phyloP scores from a whole-genome alignment of 1,284 basidiomycete species.

The Cutaneotrichosporon cutaneum region DNA sequence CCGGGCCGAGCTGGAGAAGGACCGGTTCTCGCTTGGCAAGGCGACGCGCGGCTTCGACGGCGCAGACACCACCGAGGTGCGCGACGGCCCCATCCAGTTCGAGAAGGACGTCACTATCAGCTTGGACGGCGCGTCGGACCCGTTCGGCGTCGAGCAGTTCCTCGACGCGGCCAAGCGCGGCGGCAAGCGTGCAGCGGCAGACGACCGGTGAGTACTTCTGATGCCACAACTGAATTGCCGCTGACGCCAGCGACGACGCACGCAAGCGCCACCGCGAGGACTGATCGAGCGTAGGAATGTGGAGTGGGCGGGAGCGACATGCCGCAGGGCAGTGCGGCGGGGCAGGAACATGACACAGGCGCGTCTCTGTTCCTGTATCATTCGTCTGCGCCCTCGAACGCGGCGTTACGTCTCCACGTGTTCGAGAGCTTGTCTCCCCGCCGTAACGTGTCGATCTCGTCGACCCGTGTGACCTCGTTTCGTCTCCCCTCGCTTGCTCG shows the following conservation, averaged over 20 bases:
- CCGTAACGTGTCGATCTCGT: no score
- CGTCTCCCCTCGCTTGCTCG: not conserved
- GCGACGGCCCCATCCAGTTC: conserved; percentile 96
- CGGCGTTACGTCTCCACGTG: not conserved
- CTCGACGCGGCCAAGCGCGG: conserved; percentile 95
- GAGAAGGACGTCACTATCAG: conserved; percentile 79
- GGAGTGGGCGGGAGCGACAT: not conserved
- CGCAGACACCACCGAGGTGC: conserved; percentile 63
- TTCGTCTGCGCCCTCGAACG: not conserved
- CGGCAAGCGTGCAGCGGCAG: conserved; percentile 69
- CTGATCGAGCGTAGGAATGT: not conserved
- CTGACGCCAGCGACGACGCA: conserved; percentile 22
- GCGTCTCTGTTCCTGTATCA: conserved; percentile 1
- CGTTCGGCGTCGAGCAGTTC: conserved; percentile 98
- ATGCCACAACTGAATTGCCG: not conserved
- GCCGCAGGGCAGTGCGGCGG: not conserved
- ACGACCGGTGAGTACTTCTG: conserved; percentile 28
- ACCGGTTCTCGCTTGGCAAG: conserved; percentile 89
- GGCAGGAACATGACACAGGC: not conserved
- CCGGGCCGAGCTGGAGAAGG: conserved; percentile 81
- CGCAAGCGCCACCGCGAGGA: conserved; percentile 29
- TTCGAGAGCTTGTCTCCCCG: not conserved
- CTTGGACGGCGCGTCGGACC: conserved; percentile 62
- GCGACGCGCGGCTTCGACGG: conserved; percentile 76
- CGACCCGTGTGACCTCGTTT: not conserved